Conservation (phyloP, 345 rosid genomes). For the Lepidium didymum region DNA sequence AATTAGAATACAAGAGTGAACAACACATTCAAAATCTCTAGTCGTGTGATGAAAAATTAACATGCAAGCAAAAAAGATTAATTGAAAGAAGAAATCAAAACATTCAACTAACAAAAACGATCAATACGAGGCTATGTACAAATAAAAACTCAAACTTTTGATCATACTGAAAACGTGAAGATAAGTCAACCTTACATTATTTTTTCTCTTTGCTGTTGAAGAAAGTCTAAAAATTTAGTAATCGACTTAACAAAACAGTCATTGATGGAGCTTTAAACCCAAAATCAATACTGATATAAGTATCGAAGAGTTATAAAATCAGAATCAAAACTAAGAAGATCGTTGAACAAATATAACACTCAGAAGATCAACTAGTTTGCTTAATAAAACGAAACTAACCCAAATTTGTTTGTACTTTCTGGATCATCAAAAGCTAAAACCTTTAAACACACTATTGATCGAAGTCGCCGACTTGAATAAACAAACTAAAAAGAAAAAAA, state of each 20-base stretch:
- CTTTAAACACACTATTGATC: neutral
- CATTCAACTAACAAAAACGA: constrained; percentile 6
- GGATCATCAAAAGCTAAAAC: constrained; percentile 15
- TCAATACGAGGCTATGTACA: neutral
- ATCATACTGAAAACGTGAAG: neutral
- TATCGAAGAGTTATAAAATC: neutral
- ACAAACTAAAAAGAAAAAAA: neutral
- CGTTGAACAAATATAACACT: neutral
- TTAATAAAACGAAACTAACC: constrained; percentile 8
- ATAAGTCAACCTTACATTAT: neutral
- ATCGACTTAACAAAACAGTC: constrained; percentile 13
- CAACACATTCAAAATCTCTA: neutral
- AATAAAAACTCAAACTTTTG: neutral
- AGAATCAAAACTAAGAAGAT: neutral
- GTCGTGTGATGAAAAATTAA: constrained; percentile 19
- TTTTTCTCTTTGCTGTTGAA: neutral
- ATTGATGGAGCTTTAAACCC: neutral
- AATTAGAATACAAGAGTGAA: neutral
- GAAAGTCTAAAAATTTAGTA: constrained; percentile 2
- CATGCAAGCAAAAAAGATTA: constrained; percentile 27
- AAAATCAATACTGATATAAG: neutral
- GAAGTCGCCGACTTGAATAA: neutral
- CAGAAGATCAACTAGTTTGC: neutral
- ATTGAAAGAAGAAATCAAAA: neutral
- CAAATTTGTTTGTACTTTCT: neutral